These are phyloP conservation scores for Trichosporon ovoides DNA, from an alignment of 1,284 basidiomycete species.

Conservation along the genomic window DNA sequence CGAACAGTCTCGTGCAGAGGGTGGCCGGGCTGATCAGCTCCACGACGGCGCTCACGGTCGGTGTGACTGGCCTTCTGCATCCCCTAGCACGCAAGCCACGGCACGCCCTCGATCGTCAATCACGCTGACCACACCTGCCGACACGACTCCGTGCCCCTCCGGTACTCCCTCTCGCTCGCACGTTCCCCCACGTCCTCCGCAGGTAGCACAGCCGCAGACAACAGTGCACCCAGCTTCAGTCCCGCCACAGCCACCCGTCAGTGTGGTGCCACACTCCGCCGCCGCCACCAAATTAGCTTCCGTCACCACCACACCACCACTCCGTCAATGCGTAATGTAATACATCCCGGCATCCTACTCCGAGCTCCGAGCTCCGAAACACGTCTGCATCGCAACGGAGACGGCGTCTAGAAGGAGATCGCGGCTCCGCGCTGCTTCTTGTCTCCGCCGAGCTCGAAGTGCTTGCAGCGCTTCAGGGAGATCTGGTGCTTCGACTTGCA, in stretches of 20 bases:
- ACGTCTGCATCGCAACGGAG: neutral
- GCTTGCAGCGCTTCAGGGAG: slow-evolving; percentile 97
- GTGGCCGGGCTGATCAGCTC: too few species aligned
- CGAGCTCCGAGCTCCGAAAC: slow-evolving; percentile 10
- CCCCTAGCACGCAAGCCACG: too few species aligned
- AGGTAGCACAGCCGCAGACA: too few species aligned
- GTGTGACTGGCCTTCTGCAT: too few species aligned
- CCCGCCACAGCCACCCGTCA: neutral
- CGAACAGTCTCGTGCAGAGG: too few species aligned
- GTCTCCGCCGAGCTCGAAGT: slow-evolving; percentile 99
- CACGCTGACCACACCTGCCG: too few species aligned
- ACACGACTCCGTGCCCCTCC: too few species aligned
- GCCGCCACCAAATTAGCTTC: neutral
- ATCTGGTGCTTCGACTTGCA: slow-evolving; percentile 99
- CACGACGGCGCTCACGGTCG: too few species aligned
- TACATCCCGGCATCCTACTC: slow-evolving; percentile 19
- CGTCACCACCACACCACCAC: neutral
- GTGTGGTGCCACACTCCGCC: neutral
- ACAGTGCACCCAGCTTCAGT: too few species aligned
- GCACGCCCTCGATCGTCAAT: too few species aligned
- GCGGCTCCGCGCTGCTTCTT: slow-evolving; percentile 90
- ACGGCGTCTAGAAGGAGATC: slow-evolving; percentile 30
- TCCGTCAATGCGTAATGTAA: slow-evolving; percentile 10
- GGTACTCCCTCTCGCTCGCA: too few species aligned
- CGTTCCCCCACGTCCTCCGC: neutral